A percentile compares a stretch with the other conserved stretches of the same genome.
Conservation (phyloP, 2,329 filamentous ascomycete genomes). For the Epichloe elymi region DNA sequence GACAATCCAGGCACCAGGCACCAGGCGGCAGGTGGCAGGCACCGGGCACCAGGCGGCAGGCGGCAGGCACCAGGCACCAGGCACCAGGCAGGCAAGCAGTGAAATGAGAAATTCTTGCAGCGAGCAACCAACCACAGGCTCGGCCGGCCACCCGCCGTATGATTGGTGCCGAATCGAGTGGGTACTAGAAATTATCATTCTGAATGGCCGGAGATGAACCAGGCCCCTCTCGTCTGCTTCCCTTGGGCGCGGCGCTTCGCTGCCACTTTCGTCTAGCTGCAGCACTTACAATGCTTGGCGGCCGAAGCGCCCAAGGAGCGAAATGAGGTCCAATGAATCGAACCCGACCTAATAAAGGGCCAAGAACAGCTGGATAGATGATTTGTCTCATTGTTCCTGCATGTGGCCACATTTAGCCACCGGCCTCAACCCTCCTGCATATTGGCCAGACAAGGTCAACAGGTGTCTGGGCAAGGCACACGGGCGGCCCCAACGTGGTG, state of each 20-base stretch:
- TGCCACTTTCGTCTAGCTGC: not conserved
- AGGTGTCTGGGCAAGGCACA: too few relatives aligned
- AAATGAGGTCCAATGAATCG: not conserved
- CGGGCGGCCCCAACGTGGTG: too few relatives aligned
- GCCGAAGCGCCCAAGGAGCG: not conserved
- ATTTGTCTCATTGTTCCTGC: conserved; percentile 16
- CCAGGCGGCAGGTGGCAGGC: too few relatives aligned
- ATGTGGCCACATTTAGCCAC: conserved; percentile 6
- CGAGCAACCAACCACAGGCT: not conserved
- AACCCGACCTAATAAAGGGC: not conserved
- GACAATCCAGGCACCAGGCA: too few relatives aligned
- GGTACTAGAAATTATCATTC: not conserved
- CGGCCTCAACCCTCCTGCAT: not conserved
- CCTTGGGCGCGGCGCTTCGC: too few relatives aligned
- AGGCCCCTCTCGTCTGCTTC: not conserved
- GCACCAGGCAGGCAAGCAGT: not conserved
- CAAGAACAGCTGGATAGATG: conserved; percentile 10
- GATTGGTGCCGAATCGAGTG: not conserved
- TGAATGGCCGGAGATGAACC: not conserved
- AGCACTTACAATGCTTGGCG: not conserved
- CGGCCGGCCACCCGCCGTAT: not conserved
- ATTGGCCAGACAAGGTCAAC: too few relatives aligned
- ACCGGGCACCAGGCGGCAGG: too few relatives aligned
- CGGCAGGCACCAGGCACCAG: too few relatives aligned
- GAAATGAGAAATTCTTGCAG: not conserved